Percentiles rank a stretch among this genome's conserved stretches.
phyloP scores from a whole-genome alignment of 2,329 filamentous ascomycete genomes.

The Fusarium sp. region DNA sequence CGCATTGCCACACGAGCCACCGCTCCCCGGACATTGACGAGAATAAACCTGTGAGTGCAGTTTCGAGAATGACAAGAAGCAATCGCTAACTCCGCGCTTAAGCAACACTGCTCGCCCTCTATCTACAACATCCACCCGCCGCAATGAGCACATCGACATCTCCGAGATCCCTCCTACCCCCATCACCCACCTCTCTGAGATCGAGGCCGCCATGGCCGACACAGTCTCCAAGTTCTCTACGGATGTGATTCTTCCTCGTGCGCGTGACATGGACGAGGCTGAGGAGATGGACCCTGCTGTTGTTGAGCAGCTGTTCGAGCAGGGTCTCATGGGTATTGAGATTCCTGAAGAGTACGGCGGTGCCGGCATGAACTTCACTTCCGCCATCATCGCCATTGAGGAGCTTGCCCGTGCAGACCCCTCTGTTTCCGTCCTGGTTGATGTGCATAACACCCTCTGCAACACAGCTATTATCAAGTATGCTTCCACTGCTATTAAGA shows the following conservation, averaged over 20 bases:
- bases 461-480: slow-evolving; percentile 93
- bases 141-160: slow-evolving; percentile 65
- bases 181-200: slow-evolving; percentile 91
- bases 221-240: slow-evolving; percentile 90
- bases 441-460: slow-evolving; percentile 98
- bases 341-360: slow-evolving; percentile 98
- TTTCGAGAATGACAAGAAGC: background rate
- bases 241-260: slow-evolving; percentile 88
- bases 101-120: slow-evolving; percentile 60
- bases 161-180: slow-evolving; percentile 86
- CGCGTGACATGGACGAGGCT: slow-evolving; percentile 96
- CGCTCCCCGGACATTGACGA: slow-evolving; percentile 34
- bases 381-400: slow-evolving; percentile 95
- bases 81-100: slow-evolving; percentile 9
- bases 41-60: slow-evolving; percentile 42
- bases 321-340: slow-evolving; percentile 96
- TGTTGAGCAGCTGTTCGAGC: slow-evolving; percentile 95
- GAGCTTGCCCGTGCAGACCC: slow-evolving; percentile 95
- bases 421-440: slow-evolving; percentile 92
- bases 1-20: slow-evolving; percentile 37
- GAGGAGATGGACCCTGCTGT: slow-evolving; percentile 90
- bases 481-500: slow-evolving; percentile 79
- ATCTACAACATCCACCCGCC: slow-evolving; percentile 67
- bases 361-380: slow-evolving; percentile 98
- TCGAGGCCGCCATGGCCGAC: slow-evolving; percentile 88